Evolutionary conservation across 2,329 filamentous ascomycete genomes (phyloP).

Genomic region (Talaromyces sp.): DNA sequence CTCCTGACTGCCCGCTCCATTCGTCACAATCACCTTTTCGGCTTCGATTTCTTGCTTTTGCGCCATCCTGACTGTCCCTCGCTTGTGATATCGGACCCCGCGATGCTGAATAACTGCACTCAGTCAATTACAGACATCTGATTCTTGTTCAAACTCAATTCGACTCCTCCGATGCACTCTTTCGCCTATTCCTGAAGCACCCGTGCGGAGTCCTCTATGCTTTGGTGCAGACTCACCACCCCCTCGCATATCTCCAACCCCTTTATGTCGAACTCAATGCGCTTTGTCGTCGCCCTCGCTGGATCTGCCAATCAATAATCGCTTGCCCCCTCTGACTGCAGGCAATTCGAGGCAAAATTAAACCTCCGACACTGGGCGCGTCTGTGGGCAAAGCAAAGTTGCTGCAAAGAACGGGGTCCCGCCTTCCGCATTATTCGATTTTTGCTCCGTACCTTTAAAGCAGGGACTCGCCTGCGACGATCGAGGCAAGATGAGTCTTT

Average conservation of each 20-base stretch:
- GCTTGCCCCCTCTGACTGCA: background rate
- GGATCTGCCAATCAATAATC: slow-evolving; percentile 11
- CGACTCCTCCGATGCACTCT: background rate
- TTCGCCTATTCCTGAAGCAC: background rate
- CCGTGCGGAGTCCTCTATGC: background rate
- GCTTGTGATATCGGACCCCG: background rate
- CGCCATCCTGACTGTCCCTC: background rate
- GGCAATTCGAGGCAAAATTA: slow-evolving; percentile 2
- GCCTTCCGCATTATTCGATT: slow-evolving; percentile 9
- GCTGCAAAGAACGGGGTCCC: slow-evolving; percentile 14
- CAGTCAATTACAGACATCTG: background rate
- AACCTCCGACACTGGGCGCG: slow-evolving; percentile 11
- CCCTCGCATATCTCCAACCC: slow-evolving; percentile 16
- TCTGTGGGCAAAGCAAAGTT: background rate
- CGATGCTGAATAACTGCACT: background rate
- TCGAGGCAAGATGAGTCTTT: slow-evolving; percentile 13
- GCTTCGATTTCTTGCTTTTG: background rate
- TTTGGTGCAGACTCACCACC: slow-evolving; percentile 6
- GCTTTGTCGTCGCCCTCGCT: slow-evolving; percentile 3
- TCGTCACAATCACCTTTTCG: background rate
- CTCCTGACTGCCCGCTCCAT: slow-evolving; percentile 4
- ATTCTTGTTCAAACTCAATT: background rate
- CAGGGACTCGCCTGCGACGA: background rate
- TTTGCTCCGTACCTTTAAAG: slow-evolving; percentile 4
- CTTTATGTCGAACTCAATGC: slow-evolving; percentile 5